Conservation (phyloP, 1,284 basidiomycete species). For the Ganoderma leucocontextum region DNA sequence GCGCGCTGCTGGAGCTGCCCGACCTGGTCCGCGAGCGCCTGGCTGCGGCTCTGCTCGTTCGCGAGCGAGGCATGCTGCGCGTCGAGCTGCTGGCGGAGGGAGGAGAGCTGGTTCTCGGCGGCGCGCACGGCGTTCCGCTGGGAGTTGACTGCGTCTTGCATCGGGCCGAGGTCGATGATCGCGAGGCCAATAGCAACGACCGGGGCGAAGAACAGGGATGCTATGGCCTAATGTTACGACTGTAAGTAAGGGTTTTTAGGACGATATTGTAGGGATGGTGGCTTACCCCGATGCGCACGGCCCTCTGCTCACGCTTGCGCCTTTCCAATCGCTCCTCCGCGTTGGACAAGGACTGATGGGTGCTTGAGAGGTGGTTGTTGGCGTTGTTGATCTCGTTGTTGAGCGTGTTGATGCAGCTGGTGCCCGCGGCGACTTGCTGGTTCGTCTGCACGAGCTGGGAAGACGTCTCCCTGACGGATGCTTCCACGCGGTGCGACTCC, state of each 20-base stretch:
- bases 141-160: neutral
- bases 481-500: neutral
- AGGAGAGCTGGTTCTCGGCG: constrained; percentile 10
- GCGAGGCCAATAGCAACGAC: neutral
- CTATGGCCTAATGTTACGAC: neutral
- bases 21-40: neutral
- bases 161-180: neutral
- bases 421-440: neutral
- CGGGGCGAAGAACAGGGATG: constrained; percentile 1
- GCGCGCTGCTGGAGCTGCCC: constrained; percentile 1
- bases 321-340: constrained; percentile 7
- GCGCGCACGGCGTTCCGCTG: neutral
- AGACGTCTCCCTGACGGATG: constrained; percentile 13
- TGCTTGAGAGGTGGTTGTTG: constrained; percentile 4
- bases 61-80: constrained; percentile 8
- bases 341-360: neutral
- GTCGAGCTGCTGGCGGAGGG: constrained; percentile 10
- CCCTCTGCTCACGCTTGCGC: constrained; percentile 4
- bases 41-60: constrained; percentile 4
- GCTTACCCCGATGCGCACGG: constrained; percentile 12
- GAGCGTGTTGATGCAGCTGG: constrained; percentile 8
- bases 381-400: constrained; percentile 8
- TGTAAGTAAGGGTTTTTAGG: neutral
- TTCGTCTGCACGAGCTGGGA: constrained; percentile 1
- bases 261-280: neutral